These are phyloP conservation scores for Friedmanniomyces endolithicus DNA, from an alignment of 495 filamentous ascomycete species.

Conservation along the genomic window DNA sequence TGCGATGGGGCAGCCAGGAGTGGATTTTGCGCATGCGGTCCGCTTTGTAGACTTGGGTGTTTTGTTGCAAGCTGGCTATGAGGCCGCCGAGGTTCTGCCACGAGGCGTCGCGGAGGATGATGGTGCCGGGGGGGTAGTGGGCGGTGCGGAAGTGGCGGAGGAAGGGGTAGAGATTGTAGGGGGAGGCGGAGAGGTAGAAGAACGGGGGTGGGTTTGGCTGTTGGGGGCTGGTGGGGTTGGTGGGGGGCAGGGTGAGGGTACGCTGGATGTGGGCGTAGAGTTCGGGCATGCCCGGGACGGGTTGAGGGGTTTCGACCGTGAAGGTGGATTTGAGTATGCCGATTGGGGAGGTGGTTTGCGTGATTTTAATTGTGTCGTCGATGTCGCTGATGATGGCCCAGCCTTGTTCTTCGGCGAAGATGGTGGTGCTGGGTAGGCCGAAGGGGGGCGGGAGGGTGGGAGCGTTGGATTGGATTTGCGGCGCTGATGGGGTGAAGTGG, in stretches of 20 bases:
- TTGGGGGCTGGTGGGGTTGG: slow-evolving; percentile 25
- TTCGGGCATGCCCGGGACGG: slow-evolving; percentile 71
- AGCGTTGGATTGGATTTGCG: slow-evolving; percentile 8
- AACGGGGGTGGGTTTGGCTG: slow-evolving; percentile 50
- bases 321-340: slow-evolving; percentile 79
- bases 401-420: slow-evolving; percentile 62
- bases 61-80: slow-evolving; percentile 62
- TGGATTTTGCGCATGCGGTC: slow-evolving; percentile 65
- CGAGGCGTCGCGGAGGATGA: slow-evolving; percentile 74
- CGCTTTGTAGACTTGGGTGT: slow-evolving; percentile 80
- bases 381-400: slow-evolving; percentile 88
- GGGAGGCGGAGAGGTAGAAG: slow-evolving; percentile 90
- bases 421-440: slow-evolving; percentile 43
- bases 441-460: slow-evolving; percentile 20
- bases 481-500: slow-evolving; percentile 20
- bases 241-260: not conserved
- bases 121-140: slow-evolving; percentile 63
- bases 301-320: slow-evolving; percentile 48
- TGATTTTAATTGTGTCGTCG: slow-evolving; percentile 92
- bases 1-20: slow-evolving; percentile 59
- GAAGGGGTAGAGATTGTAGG: slow-evolving; percentile 89
- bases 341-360: slow-evolving; percentile 61
- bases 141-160: slow-evolving; percentile 57
- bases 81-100: slow-evolving; percentile 79
- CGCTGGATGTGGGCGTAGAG: slow-evolving; percentile 52